Evolutionary conservation across 2,329 filamentous ascomycete species (phyloP), one percentile per base, ranked within the genome.

Genomic region (Thermomyces lanuginosus): DNA sequence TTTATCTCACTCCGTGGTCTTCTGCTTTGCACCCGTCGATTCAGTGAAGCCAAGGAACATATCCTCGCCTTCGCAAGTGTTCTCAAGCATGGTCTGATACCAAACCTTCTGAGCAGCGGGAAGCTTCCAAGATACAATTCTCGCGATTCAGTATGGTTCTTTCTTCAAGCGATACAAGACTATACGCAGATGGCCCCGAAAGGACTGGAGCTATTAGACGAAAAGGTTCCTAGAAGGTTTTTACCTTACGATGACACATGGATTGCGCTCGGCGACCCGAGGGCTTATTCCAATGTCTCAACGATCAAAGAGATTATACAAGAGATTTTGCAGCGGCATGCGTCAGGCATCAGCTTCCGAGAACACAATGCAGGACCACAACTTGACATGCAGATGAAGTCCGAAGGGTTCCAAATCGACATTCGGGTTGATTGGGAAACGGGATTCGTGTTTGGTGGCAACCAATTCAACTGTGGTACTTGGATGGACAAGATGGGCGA

Each of bases 401-500:
- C 80, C 3, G 76, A 83, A 43, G 89, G 89, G 0, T 98, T 98
- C 61, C 73, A 93, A 45, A 81, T 92, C 37, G 74, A 89, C 33
- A 76, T 95, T 40, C 70, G 78, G 33, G 80, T 92, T 7, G 86
- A 98, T 48, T 95, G 86, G 86, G 61, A 68, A 16, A 89, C 73
- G 4, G 91, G 89, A 12, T 69, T 98, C 36, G 75, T 98, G 31
- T 92, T 91, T 44, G 89, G 91, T 30, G 89, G 91, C 17, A 95
- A 81, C 45, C 84, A 93, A 46, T 66, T 61, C 55, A 98, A 98
- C 53, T 98, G 91, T 43, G 89, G 89, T 27, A 98, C 89, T 1
- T 98, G 89, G 89, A 93, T 93, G 83, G 89, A 98, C 63, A 98
- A 98, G 66, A 98, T 98, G 89, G 89, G 89, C n/a, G 89, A 98